Base-by-base conservation (phyloP, 106 monocot genomes). In the Gastrodia elata region DNA sequence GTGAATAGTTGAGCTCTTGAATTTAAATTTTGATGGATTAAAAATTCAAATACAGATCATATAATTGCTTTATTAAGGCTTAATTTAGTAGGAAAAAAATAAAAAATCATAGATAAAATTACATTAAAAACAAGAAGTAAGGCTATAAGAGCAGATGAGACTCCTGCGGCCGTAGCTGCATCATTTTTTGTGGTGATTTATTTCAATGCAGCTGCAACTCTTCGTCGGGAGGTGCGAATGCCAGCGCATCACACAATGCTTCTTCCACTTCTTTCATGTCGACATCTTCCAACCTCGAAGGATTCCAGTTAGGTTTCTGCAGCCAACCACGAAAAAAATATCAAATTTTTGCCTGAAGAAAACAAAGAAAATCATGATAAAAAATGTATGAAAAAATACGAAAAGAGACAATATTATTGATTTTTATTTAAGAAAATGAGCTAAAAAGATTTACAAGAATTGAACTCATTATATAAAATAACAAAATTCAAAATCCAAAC, bases 281-380 rank as follows among this genome's bases (percentile, higher is more conserved):
- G 10, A 94, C 94, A 68, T 91, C 87, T 78, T 91, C 94, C 78
- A 92, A 49, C 55, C 71, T 80, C 33, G 87, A 15, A 5, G 91
- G 95, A 36, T 80, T 84, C 95, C 95, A 95, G 46, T 86, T 92
- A 0, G 91, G 91, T 27, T 89, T 89, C 95, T 95, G 88, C 75
- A 15, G n/a, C 61, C 37, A 76, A 11, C 26, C 30, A 22, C 32
- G 38, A 34, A 67, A 20, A 35, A 2, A 56, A 37, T n/a, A n/a
- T 52, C 22, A 43, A 72, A 44, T 35, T 48, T 5, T 37, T 38
- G 34, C 15, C 8, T 67, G 67, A 67, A n/a, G 38, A 67, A 67
- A 37, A 37, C 34, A 67, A 8, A 6, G 18, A 14, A 3, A 61
- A 32, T 61, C 32, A 30, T 32, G 30, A 61, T 32, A 61, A 61